Evolutionary conservation across 2,329 filamentous ascomycete genomes (phyloP).

Genomic region (Neofusicoccum umdonicola): DNA sequence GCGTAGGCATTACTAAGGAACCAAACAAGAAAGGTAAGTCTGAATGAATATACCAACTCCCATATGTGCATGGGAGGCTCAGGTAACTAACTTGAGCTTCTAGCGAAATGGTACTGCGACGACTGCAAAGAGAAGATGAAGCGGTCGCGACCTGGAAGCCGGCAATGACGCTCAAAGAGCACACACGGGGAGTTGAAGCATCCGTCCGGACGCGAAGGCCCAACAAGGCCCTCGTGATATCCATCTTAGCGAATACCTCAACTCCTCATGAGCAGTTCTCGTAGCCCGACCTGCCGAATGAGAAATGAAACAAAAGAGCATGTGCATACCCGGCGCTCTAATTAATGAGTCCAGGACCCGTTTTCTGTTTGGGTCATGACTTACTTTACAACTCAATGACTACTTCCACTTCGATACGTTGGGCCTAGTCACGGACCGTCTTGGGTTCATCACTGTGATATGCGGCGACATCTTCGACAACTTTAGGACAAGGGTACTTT

Average conservation of each 20-base stretch:
- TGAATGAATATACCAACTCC: no score
- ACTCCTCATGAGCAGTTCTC: no score
- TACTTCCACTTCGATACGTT: neutral
- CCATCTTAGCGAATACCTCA: no score
- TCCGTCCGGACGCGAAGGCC: no score
- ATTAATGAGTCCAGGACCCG: neutral
- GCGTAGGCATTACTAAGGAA: conserved; percentile 60
- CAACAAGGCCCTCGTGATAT: no score
- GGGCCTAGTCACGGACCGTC: no score
- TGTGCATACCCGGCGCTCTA: neutral
- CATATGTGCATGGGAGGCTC: neutral
- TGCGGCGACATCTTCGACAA: neutral
- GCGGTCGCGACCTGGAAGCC: conserved; percentile 9
- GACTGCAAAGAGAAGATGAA: conserved; percentile 33
- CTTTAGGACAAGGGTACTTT: neutral
- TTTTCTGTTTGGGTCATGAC: neutral
- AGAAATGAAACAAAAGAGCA: neutral
- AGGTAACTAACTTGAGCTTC: conserved; percentile 17
- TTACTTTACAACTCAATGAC: neutral
- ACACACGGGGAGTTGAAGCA: no score
- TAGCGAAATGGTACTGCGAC: conserved; percentile 41
- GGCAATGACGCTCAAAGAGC: conserved; percentile 4
- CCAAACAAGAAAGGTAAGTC: conserved; percentile 51
- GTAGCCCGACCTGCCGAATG: neutral
- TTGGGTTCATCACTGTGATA: neutral